Percentiles rank a stretch among this genome's conserved stretches.
phyloP scores from a whole-genome alignment of 2,329 filamentous ascomycete genomes.

The Orbilia quercus region DNA sequence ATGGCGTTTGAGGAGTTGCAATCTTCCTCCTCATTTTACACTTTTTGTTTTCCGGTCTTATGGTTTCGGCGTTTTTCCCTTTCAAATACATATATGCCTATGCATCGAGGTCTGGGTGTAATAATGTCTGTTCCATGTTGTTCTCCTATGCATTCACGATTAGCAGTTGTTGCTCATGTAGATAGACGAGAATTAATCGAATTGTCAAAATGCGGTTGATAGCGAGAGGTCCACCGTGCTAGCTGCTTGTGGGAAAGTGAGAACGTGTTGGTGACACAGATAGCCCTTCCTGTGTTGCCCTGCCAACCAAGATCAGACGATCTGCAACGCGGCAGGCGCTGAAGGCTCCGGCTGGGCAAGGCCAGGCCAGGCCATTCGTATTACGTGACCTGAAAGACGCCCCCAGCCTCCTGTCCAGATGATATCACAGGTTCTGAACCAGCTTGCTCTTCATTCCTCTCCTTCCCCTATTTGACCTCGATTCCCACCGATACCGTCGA shows the following conservation, averaged over 20 bases:
- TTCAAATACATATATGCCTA: background rate
- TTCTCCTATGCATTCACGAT: slow-evolving; percentile 3
- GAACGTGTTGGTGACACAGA: slow-evolving; percentile 39
- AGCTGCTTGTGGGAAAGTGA: too few species aligned
- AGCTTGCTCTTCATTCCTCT: slow-evolving; percentile 22
- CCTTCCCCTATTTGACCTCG: slow-evolving; percentile 10
- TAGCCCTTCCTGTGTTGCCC: slow-evolving; percentile 16
- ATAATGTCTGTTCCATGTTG: background rate
- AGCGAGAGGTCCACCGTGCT: too few species aligned
- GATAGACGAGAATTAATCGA: background rate
- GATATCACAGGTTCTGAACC: slow-evolving; percentile 21
- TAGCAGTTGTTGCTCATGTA: background rate
- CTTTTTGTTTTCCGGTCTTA: background rate
- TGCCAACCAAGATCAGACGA: slow-evolving; percentile 33
- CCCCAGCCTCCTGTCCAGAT: slow-evolving; percentile 28
- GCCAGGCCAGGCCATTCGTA: background rate
- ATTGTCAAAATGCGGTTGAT: background rate
- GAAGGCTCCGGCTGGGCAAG: slow-evolving; percentile 15
- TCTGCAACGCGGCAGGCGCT: background rate
- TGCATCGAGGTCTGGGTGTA: background rate
- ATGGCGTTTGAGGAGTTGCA: slow-evolving; percentile 16
- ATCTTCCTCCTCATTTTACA: slow-evolving; percentile 7
- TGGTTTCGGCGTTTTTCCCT: background rate
- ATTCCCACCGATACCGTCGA: slow-evolving; percentile 8
- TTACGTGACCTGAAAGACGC: too few species aligned